Base-by-base conservation (phyloP, 345 rosid genomes). In the Durio zibethinus region DNA sequence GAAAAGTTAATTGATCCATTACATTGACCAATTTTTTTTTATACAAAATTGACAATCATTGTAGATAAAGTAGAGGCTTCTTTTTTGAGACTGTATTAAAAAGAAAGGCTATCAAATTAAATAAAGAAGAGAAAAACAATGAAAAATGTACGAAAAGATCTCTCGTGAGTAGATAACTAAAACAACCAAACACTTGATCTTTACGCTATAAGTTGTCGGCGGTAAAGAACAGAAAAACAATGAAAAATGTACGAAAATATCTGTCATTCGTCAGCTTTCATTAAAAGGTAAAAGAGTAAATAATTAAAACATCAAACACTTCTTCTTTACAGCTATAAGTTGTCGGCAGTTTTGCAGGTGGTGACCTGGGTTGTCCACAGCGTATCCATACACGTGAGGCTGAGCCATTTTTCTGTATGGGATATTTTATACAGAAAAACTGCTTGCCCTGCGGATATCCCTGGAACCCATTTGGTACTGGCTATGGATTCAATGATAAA, bases 291-390 rank as follows among this genome's bases (percentile, higher is more conserved):
- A 25, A 4, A 59, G 15, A 31, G 43, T 6, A 16, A 31, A 63
- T 43, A 16, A 63, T 16, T n/a, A n/a, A n/a, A n/a, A n/a, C n/a
- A n/a, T n/a, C 15, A 64, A 65, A 40, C 71, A 40, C 71, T 66
- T 63, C 8, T 63, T 66, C 50, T 66, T 66, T 5, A 66, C 21
- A 36, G 35, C 72, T 40, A 7, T 7, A 66, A 40, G 7, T 43
- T 67, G 72, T 67, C 72, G 72, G 53, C 72, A 67, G 72, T 12
- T 67, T 66, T n/a, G 61, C 15, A 56, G 11, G 27, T 54, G 54
- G 54, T 42, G 72, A 67, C 72, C 53, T 10, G 33, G 52, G 7
- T 63, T 67, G 72, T 23, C 53, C 53, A 67, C 53, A 14, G 48
- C 33, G 1, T n/a, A 23, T 42, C 53, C 53, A 12, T 23, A 35